Evolutionary conservation across 345 rosid genomes (phyloP), one percentile per base, ranked within the genome.

Genomic region (Dipteronia sinensis): DNA sequence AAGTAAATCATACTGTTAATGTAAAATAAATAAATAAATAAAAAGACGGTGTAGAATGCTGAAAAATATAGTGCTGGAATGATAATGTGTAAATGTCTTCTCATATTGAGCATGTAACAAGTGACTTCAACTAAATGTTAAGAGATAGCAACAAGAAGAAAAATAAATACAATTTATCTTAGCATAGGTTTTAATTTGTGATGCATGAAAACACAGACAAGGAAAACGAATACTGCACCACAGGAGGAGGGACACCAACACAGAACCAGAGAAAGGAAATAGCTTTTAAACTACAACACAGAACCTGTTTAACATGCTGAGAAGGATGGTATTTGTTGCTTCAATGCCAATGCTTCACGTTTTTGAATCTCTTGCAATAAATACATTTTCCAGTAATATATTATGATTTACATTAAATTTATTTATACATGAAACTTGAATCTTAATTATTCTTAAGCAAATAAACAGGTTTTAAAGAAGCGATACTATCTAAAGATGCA

Each of bases 1-100:
- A 55, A 61, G 56, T 51, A 40, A 79, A 76, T 8, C 38, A 76
- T 25, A 77, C 66, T n/a, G 65, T 51, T 20, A 42, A 49, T 55
- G 62, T 25, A 15, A 77, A 79, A 72, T 59, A 73, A 46, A 17
- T 29, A 31, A 31, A 3, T 3, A 31, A 3, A 31, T 31, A 3
- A 34, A 34, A 34, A 34, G 3, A 31, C 5, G 31, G 34, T 47
- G 17, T 13, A 69, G 1, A 34, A 75, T 78, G 71, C 63, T 44
- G 70, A 63, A 78, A 75, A 42, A 69, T 17, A 64, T 12, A 23
- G 66, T 65, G 22, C 44, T 65, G 6, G 6, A 51, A 56, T 56
- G 23, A 3, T 38, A 58, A 58, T 34, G 19, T 59, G 51, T 65
- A 49, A 38, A 56, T 34, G 12, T 23, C 22, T 23, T 38, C 42